A percentile compares a stretch with the other conserved stretches of the same genome.
Conservation (phyloP, 225 moss, liverwort and hornwort genomes). For the Pseudisothecium myosuroides region DNA sequence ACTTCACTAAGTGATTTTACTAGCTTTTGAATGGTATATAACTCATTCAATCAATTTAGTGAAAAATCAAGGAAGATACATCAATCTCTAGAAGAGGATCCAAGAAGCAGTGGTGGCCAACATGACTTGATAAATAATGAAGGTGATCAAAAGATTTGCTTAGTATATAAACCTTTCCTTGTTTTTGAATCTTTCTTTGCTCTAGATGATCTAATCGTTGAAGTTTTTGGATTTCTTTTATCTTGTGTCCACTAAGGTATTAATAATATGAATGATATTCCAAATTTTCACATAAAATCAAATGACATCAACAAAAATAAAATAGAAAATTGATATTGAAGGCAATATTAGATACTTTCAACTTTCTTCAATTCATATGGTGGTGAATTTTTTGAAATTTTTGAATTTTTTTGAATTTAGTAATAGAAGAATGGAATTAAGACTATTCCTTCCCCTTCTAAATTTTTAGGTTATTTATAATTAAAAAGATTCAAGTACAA, state of each 20-base stretch:
- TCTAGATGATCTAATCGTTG: too few species aligned
- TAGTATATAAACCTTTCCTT: too few species aligned
- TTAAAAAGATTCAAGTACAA: not conserved
- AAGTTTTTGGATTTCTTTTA: too few species aligned
- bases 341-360: not conserved
- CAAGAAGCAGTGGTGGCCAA: too few species aligned
- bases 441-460: not conserved
- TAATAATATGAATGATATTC: not conserved
- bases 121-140: too few species aligned
- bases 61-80: too few species aligned
- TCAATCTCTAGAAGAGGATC: too few species aligned
- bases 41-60: not conserved
- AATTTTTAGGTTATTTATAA: not conserved
- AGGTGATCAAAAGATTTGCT: too few species aligned
- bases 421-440: not conserved
- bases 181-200: not conserved
- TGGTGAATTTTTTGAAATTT: not conserved
- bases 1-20: not conserved
- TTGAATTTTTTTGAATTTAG: not conserved
- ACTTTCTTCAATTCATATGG: not conserved
- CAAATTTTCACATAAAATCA: not conserved
- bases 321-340: too few species aligned
- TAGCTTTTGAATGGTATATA: not conserved
- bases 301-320: not conserved
- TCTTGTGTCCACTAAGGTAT: not conserved